These are phyloP conservation scores for Adansonia gregorii DNA, from an alignment of 441 rosid genomes.

Conservation along the genomic window DNA sequence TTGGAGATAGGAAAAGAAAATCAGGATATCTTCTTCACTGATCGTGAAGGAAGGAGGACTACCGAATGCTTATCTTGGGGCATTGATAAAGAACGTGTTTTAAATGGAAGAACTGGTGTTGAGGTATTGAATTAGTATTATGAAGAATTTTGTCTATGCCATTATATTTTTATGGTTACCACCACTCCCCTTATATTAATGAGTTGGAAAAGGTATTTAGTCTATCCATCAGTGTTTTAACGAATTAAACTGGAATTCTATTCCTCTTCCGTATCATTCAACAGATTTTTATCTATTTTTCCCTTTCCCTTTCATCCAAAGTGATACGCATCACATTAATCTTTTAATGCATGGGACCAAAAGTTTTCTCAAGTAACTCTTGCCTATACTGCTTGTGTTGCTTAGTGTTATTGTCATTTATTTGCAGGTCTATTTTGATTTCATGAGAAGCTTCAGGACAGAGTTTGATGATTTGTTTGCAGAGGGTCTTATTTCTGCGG, in stretches of 20 bases:
- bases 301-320: slow-evolving; percentile 3
- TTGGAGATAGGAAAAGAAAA: slow-evolving; percentile 71
- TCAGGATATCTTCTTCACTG: slow-evolving; percentile 70
- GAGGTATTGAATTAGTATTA: slow-evolving; percentile 48
- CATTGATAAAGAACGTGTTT: slow-evolving; percentile 69
- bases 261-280: not conserved
- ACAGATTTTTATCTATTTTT: not conserved
- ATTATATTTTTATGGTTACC: not conserved
- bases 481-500: slow-evolving; percentile 59
- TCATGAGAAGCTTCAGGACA: slow-evolving; percentile 81
- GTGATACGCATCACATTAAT: not conserved
- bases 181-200: not conserved
- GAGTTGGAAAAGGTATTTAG: slow-evolving; percentile 11
- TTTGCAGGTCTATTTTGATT: slow-evolving; percentile 69
- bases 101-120: slow-evolving; percentile 73
- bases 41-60: slow-evolving; percentile 68
- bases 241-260: not conserved
- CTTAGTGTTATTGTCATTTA: slow-evolving; percentile 26
- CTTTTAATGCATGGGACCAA: slow-evolving; percentile 16
- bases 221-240: not conserved
- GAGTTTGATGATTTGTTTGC: slow-evolving; percentile 70
- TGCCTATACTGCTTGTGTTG: slow-evolving; percentile 23
- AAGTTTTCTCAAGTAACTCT: not conserved
- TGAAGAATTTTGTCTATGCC: not conserved
- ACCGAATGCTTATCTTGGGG: slow-evolving; percentile 76